Base-by-base conservation (phyloP, 2,329 filamentous ascomycete species). In the Ophiostoma fasciatum region DNA sequence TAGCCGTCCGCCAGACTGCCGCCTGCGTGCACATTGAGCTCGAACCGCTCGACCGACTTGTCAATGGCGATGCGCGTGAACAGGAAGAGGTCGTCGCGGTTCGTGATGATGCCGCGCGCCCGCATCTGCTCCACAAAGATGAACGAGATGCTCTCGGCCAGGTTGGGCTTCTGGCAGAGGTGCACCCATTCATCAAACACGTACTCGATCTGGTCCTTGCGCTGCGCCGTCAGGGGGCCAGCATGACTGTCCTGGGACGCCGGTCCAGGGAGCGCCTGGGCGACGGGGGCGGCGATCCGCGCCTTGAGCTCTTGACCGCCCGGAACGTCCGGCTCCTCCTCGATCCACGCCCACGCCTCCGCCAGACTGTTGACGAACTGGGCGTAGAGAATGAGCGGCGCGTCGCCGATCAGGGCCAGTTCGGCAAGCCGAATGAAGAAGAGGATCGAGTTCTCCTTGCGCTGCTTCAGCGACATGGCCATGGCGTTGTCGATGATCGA, bases 101-200 rank as follows among this genome's bases (percentile, higher is more conserved):
- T 74, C 36, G 72, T 71, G 50, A 96, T 71, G 14, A 90, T 64
- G 42, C 79, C 71, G 45, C 72, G 71, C 38, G 76, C 68, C 48
- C 88, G 79, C 50, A 96, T 63, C 55, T 96, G 88, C 48, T 80
- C 75, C 31, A 94, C 71, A 56, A 96, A 96, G 2, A 82, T 72
- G 6, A 70, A 62, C 36, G 76, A 66, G 1, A 78, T 71, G 50
- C 79, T 81, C 42, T 84, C 79, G 4, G 78, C 76, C 4, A 78
- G 74, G 46, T 78, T 74, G n/a, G 75, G 70, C 48, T 84, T 82
- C 55, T 80, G 80, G 59, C 70, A 79, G 7, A 94, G 69, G 41
- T 79, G 76, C 20, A 88, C 72, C 90, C 90, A 98, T 59, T 98
- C 90, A 29, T 88, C 85, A 50, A 98, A 94, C 15, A 94, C 70